Base-by-base conservation (phyloP, 352 stramenopile genomes). In the Thalassiosira mediterranea region DNA sequence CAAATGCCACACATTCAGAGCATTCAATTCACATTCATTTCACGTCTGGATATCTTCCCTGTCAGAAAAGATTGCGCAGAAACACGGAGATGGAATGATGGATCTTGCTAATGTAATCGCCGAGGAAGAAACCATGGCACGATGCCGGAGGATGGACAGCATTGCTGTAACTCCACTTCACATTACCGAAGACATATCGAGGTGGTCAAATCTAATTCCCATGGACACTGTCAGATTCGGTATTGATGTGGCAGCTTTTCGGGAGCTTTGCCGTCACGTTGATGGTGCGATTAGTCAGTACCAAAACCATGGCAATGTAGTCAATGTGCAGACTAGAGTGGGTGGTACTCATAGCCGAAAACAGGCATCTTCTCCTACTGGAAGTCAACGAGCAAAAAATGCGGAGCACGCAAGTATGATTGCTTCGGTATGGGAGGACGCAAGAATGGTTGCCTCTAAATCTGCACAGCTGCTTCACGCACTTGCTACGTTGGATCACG, bases 91-190 rank as follows among this genome's bases (percentile, higher is more conserved):
- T 71, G 72, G 64, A 40, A 66, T 89, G 17, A 60, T 90, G 37
- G 70, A 79, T 54, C 67, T 88, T 68, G 82, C 81, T 17, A 76
- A 87, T 66, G 46, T 89, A 4, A 88, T 90, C 60, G 66, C 87
- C 7, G 69, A 76, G 23, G 82, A 89, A 17, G 79, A 90, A 65
- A 77, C 57, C 10, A 40, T 80, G 15, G 79, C 79, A 19, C 72
- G 82, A 17, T 84, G 64, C 51, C 49, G 72, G 69, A 78, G 81
- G 19, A 77, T 76, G 37, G 60, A 67, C 10, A 65, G 70, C 7
- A 17, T 84, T 52, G 67, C 78, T 10, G 51, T 86, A 1, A 44
- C 62, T 21, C 67, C 81, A 52, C 31, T 88, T 32, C 19, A 52
- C 10, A 28, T 29, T 49, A 71, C 19, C 26, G 26, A 46, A 5